Evolutionary conservation across 306 rosid species (phyloP).

Genomic region (Medicago arabica): DNA sequence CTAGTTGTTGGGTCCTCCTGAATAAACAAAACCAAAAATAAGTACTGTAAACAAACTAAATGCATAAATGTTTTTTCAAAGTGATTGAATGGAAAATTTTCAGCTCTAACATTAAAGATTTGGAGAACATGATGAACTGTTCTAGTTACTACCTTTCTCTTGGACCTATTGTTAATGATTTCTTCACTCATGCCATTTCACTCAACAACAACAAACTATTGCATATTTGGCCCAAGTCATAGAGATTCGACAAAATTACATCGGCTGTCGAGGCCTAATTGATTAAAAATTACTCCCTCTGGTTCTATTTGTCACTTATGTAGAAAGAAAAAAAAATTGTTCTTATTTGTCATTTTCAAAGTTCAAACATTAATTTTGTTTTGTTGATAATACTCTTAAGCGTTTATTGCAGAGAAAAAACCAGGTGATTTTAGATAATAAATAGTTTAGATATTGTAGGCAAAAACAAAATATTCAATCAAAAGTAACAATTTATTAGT

Average conservation of each 20-base stretch:
- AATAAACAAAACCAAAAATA: conserved; percentile 33
- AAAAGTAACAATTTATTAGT: not conserved
- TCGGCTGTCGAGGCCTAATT: not conserved
- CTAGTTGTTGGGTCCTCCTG: conserved; percentile 93
- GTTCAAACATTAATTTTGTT: not conserved
- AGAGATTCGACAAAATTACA: too few species aligned
- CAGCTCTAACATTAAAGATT: conserved; percentile 6
- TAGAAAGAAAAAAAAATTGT: not conserved
- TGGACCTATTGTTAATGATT: not conserved
- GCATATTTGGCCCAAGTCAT: too few species aligned
- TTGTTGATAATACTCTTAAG: not conserved
- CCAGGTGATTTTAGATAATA: not conserved
- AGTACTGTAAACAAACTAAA: conserved; percentile 8
- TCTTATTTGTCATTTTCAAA: not conserved
- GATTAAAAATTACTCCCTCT: not conserved
- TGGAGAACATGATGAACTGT: not conserved
- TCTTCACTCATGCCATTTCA: not conserved
- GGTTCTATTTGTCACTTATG: not conserved
- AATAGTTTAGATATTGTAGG: not conserved
- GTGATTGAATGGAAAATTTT: conserved; percentile 6
- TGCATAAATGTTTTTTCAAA: conserved; percentile 9
- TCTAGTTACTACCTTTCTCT: not conserved
- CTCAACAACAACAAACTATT: not conserved
- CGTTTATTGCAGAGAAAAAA: not conserved
- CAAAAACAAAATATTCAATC: not conserved